Evolutionary conservation across 192 early-diverging fungal genomes (phyloP).

Genomic region (Rhizoclosmatium globosum): DNA sequence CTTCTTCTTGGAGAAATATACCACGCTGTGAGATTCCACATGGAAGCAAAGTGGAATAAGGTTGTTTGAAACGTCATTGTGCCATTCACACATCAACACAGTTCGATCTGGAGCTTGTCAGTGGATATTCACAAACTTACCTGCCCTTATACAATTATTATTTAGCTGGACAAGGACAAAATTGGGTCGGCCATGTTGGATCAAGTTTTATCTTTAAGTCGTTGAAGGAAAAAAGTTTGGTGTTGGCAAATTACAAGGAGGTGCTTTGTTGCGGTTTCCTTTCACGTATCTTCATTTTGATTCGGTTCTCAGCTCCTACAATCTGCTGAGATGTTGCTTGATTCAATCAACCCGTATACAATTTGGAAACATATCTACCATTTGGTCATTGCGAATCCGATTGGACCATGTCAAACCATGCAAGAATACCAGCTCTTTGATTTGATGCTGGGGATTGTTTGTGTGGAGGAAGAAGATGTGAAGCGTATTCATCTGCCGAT

Average conservation of each 20-base stretch:
- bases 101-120: conserved; percentile 22
- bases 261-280: too few relatives aligned
- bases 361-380: conserved; percentile 76
- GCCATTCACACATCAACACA: conserved; percentile 11
- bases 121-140: conserved; percentile 51
- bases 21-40: conserved; percentile 85
- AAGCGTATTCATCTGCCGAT: too few relatives aligned
- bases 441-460: too few relatives aligned
- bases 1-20: too few relatives aligned
- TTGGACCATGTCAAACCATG: neutral
- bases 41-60: conserved; percentile 77
- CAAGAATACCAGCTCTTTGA: too few relatives aligned
- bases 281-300: too few relatives aligned
- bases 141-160: conserved; percentile 79
- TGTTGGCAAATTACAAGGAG: conserved; percentile 18
- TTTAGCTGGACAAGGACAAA: conserved; percentile 85
- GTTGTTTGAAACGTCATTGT: neutral
- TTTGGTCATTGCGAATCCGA: conserved; percentile 20
- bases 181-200: conserved; percentile 82
- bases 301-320: conserved; percentile 73
- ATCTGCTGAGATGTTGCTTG: conserved; percentile 88
- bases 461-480: too few relatives aligned
- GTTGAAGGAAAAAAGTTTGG: conserved; percentile 51
- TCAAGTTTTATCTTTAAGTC: conserved; percentile 71
- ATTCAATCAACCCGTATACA: conserved; percentile 87